Percentiles rank a stretch among this genome's conserved stretches.
These are phyloP conservation scores for Paramecium bursaria DNA, from an alignment of 73 alveolate genomes.

Conservation along the genomic window DNA sequence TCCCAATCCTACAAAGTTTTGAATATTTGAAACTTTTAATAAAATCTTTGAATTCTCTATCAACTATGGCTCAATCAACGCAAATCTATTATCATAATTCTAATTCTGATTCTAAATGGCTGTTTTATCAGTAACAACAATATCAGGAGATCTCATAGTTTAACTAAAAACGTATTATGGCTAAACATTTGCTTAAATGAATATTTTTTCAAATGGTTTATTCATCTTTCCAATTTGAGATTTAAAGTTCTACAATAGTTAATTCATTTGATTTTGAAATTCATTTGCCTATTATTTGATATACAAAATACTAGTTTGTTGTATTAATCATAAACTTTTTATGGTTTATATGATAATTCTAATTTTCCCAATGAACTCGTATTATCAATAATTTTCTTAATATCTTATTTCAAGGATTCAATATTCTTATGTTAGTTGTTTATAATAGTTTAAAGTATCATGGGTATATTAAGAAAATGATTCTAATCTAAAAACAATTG, in stretches of 20 bases:
- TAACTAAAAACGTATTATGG: slow-evolving; percentile 16
- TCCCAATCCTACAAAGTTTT: slow-evolving; percentile 58
- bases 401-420: slow-evolving; percentile 41
- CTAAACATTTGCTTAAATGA: background rate
- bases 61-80: slow-evolving; percentile 58
- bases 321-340: slow-evolving; percentile 26
- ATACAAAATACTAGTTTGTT: slow-evolving; percentile 23
- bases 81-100: slow-evolving; percentile 64
- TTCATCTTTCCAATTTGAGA: background rate
- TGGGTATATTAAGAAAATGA: slow-evolving; percentile 38
- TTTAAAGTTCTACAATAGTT: slow-evolving; percentile 2
- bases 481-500: slow-evolving; percentile 28
- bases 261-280: background rate
- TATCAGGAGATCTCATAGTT: slow-evolving; percentile 38
- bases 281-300: slow-evolving; percentile 6
- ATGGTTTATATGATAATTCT: slow-evolving; percentile 37
- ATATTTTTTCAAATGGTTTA: slow-evolving; percentile 65
- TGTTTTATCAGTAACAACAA: slow-evolving; percentile 57
- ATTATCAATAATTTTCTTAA: slow-evolving; percentile 33
- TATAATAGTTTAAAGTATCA: background rate
- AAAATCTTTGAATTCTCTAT: slow-evolving; percentile 38
- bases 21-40: slow-evolving; percentile 31
- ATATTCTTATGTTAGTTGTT: slow-evolving; percentile 42
- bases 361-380: slow-evolving; percentile 33
- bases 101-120: slow-evolving; percentile 47